These are phyloP conservation scores for Pterocarpus santalinus DNA, from an alignment of 306 rosid species.

Conservation along the genomic window DNA sequence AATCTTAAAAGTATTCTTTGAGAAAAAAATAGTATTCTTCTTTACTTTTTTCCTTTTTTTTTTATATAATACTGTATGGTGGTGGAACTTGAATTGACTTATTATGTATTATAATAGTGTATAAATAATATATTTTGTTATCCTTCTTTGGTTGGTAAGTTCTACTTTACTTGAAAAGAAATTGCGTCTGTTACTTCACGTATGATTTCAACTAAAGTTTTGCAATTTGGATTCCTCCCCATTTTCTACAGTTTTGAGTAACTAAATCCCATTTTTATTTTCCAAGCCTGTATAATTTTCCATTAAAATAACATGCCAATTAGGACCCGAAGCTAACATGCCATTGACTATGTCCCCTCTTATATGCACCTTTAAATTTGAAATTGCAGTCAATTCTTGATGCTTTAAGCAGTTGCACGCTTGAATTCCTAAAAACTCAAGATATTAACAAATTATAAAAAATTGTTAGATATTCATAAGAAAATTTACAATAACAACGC, in stretches of 20 bases:
- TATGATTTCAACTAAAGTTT: not conserved
- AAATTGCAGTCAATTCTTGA: not conserved
- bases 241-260: not conserved
- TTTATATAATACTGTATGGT: too few species aligned
- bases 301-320: not conserved
- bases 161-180: slow-evolving; percentile 2
- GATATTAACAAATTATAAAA: too few species aligned
- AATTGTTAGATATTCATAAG: too few species aligned
- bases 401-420: not conserved
- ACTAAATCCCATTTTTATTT: not conserved
- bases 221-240: not conserved
- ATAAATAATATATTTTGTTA: too few species aligned
- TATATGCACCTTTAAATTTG: not conserved
- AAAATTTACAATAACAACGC: too few species aligned
- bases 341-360: not conserved
- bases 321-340: not conserved
- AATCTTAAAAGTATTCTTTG: not conserved
- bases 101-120: not conserved
- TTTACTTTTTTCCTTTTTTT: too few species aligned
- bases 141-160: not conserved
- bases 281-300: not conserved
- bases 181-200: slow-evolving; percentile 1
- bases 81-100: slow-evolving; percentile 10
- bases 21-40: not conserved
- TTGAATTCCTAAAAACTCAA: not conserved